Evolutionary conservation across 1,284 basidiomycete genomes (phyloP).

Genomic region (Moesziomyces parantarcticus): DNA sequence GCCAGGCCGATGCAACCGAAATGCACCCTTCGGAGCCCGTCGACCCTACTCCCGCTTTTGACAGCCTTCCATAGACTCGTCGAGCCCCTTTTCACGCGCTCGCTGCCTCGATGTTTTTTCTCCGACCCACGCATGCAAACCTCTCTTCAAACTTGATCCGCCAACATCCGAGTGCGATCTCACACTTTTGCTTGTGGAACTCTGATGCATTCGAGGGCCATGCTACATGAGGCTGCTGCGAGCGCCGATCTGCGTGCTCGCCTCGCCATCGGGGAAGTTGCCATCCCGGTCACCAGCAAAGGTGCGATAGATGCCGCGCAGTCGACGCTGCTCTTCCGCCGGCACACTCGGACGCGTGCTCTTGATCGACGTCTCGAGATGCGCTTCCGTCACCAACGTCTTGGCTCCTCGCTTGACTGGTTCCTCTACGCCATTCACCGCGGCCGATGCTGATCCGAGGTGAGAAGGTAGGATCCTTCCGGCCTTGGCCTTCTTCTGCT

Average conservation of each 20-base stretch:
- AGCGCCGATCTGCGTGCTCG: constrained; percentile 57
- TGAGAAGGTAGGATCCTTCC: constrained; percentile 10
- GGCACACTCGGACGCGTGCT: constrained; percentile 64
- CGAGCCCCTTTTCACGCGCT: background rate
- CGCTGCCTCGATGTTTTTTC: background rate
- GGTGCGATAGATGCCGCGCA: constrained; percentile 55
- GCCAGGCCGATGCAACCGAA: background rate
- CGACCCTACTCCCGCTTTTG: background rate
- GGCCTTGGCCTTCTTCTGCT: constrained; percentile 1
- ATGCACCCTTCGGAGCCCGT: background rate
- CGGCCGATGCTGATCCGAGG: constrained; percentile 4
- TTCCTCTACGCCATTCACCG: background rate
- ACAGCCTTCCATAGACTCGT: background rate
- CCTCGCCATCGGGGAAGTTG: constrained; percentile 61
- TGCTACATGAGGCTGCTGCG: constrained; percentile 63
- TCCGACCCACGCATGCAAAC: background rate
- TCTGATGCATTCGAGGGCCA: too few relatives aligned
- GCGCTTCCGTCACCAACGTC: constrained; percentile 49
- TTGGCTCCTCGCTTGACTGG: constrained; percentile 14
- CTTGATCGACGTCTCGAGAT: constrained; percentile 56
- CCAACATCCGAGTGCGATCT: background rate
- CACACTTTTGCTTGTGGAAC: too few relatives aligned
- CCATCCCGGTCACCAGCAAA: constrained; percentile 64
- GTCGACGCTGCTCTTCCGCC: constrained; percentile 50
- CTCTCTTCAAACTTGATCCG: background rate